Base-by-base conservation (phyloP, 306 rosid species). In the Cucurbita pepo region DNA sequence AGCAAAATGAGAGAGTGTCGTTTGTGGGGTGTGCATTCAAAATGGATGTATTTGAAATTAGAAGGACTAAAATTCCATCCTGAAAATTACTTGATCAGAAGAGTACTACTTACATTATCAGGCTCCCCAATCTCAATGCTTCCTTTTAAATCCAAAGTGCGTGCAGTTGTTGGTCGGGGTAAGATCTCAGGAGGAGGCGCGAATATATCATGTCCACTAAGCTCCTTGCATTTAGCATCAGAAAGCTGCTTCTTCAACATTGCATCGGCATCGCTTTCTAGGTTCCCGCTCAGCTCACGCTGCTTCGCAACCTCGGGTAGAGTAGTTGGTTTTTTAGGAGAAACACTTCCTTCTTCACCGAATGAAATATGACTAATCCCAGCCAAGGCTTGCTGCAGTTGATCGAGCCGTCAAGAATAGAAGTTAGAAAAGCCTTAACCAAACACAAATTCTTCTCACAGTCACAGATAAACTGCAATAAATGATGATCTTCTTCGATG, bases 351-450 rank as follows among this genome's bases (percentile, higher is more conserved):
- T 72, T 91, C 97, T 60, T 94, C 99, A 0, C 89, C 87, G 67
- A 94, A 94, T 63, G 99, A 91, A 79, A 94, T 94, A 78, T 94
- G 97, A 78, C 99, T 94, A 63, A 94, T 91, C 73, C 99, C 99
- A 10, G 86, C 85, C 71, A 86, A 43, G 4, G 96, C 77, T 91
- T 94, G 99, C 99, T 94, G 82, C 77, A 80, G 80, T 43, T 76
- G 36, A 61, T 61, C 79, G 56, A 58, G 75, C 70, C 71, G 75
- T 45, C 48, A 69, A 53, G 60, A 78, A 59, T 48, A 18, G 15
- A 52, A 60, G 67, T 83, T 67, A 76, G 82, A 60, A 34, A 36
- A 71, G 71, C 54, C 13, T 47, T 2, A 3, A 11, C 3, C 56
- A 61, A 50, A 48, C 36, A 37, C 22, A 40, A 43, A 50, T 10